Evolutionary conservation across 805 yeast genomes (phyloP).

Genomic region (Blastobotrys peoriensis): DNA sequence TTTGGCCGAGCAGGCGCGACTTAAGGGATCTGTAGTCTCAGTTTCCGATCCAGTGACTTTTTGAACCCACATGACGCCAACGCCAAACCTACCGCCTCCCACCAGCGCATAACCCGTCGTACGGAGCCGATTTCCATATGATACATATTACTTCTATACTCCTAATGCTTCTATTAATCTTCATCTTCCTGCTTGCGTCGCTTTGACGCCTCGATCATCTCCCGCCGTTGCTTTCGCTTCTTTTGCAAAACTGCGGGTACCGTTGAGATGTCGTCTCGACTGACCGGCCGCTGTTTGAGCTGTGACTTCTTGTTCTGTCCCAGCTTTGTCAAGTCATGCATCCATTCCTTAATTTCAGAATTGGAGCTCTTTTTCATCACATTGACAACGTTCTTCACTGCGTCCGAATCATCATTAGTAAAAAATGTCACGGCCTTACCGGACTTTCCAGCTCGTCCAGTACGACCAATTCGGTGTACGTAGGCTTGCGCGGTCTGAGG

Average conservation of each 20-base stretch:
- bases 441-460: constrained; percentile 87
- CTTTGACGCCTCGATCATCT: constrained; percentile 49
- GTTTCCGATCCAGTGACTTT: neutral
- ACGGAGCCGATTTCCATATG: no score
- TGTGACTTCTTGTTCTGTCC: constrained; percentile 55
- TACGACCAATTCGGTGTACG: constrained; percentile 97
- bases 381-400: constrained; percentile 77
- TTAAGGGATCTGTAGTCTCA: neutral
- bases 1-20: constrained; percentile 22
- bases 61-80: neutral
- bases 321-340: constrained; percentile 64
- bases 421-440: constrained; percentile 90
- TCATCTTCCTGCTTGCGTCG: constrained; percentile 10
- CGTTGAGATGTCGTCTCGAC: constrained; percentile 75
- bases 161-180: neutral
- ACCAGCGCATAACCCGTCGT: no score
- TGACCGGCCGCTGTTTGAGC: constrained; percentile 50
- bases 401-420: constrained; percentile 78
- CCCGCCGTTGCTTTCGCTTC: constrained; percentile 55
- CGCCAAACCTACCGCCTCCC: no score
- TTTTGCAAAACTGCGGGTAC: constrained; percentile 55
- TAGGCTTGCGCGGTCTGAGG: constrained; percentile 92
- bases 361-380: constrained; percentile 91
- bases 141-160: no score
- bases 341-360: constrained; percentile 63